Percentiles rank a stretch among this genome's conserved stretches.
Evolutionary conservation across 2,329 filamentous ascomycete genomes (phyloP).

Genomic region (Penicillium fuscoglaucum): DNA sequence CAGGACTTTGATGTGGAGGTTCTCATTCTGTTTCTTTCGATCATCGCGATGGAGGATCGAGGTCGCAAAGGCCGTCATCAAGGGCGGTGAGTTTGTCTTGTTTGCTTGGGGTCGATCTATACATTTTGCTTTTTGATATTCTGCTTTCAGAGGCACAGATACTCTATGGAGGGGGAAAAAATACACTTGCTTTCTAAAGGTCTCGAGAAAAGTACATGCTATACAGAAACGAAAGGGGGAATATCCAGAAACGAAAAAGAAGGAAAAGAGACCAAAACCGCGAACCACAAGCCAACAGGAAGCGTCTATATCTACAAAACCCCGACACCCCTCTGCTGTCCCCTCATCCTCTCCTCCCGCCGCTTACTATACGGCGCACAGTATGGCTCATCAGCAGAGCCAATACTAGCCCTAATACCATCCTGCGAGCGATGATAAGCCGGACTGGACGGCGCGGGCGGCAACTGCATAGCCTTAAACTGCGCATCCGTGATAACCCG

Average conservation of each 20-base stretch:
- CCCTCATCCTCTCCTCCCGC: slow-evolving; percentile 42
- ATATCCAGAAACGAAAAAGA: slow-evolving; percentile 16
- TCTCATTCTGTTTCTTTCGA: slow-evolving; percentile 20
- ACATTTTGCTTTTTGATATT: neutral
- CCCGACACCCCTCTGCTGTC: slow-evolving; percentile 36
- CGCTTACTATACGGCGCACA: slow-evolving; percentile 42
- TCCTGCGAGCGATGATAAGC: slow-evolving; percentile 42
- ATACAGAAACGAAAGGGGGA: slow-evolving; percentile 17
- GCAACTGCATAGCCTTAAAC: slow-evolving; percentile 46
- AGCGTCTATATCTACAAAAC: slow-evolving; percentile 21
- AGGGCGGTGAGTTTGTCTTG: slow-evolving; percentile 27
- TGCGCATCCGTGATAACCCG: slow-evolving; percentile 46
- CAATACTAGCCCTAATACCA: slow-evolving; percentile 37
- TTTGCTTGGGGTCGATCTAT: slow-evolving; percentile 18
- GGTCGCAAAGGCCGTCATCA: slow-evolving; percentile 16
- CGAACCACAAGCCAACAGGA: neutral
- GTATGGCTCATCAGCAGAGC: slow-evolving; percentile 43
- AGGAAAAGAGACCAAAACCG: slow-evolving; percentile 1
- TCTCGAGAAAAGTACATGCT: slow-evolving; percentile 10
- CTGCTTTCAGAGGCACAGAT: neutral
- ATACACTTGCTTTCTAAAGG: neutral
- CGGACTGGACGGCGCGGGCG: slow-evolving; percentile 38
- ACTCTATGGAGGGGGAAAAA: neutral
- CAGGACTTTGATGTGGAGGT: neutral
- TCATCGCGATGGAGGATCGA: slow-evolving; percentile 6